Conservation (phyloP, 768 basidiomycete genomes). For the Boletus vermiculosoides region DNA sequence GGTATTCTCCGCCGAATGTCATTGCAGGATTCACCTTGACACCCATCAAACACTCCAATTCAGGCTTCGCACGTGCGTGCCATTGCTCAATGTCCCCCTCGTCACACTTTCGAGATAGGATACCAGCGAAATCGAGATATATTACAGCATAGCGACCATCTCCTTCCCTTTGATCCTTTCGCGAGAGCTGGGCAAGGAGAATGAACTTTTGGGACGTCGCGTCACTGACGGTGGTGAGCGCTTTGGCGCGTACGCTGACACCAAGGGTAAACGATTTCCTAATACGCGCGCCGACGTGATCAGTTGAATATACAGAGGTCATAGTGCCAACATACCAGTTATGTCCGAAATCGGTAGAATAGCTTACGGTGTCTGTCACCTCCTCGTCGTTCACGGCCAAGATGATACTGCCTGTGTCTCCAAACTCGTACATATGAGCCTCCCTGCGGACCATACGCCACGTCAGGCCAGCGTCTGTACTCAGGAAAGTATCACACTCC, state of each 20-base stretch:
- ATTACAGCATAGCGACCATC: conserved; percentile 68
- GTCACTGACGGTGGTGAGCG: conserved; percentile 88
- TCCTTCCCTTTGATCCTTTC: conserved; percentile 51
- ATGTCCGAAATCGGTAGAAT: conserved; percentile 79
- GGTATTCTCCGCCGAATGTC: not conserved
- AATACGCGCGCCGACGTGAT: not conserved
- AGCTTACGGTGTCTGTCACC: conserved; percentile 60
- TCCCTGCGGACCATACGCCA: conserved; percentile 77
- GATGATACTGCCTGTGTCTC: conserved; percentile 80
- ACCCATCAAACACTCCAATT: conserved; percentile 87
- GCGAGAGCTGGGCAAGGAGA: conserved; percentile 74
- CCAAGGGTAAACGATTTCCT: conserved; percentile 76
- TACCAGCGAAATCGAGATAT: conserved; percentile 78
- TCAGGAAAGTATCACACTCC: conserved; percentile 91
- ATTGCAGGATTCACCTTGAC: conserved; percentile 62
- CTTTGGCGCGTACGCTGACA: conserved; percentile 65
- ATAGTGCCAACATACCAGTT: conserved; percentile 64
- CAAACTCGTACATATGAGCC: conserved; percentile 95
- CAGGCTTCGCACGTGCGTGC: conserved; percentile 70
- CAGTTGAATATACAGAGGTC: not conserved
- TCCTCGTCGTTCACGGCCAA: conserved; percentile 88
- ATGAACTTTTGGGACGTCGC: conserved; percentile 97
- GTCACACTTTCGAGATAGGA: conserved; percentile 65
- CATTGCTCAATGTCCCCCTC: conserved; percentile 79
- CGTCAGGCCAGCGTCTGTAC: conserved; percentile 81